A percentile compares a stretch with the other conserved stretches of the same genome.
phyloP scores from a whole-genome alignment of 2,329 filamentous ascomycete species.

The Aspergillus versicolor region DNA sequence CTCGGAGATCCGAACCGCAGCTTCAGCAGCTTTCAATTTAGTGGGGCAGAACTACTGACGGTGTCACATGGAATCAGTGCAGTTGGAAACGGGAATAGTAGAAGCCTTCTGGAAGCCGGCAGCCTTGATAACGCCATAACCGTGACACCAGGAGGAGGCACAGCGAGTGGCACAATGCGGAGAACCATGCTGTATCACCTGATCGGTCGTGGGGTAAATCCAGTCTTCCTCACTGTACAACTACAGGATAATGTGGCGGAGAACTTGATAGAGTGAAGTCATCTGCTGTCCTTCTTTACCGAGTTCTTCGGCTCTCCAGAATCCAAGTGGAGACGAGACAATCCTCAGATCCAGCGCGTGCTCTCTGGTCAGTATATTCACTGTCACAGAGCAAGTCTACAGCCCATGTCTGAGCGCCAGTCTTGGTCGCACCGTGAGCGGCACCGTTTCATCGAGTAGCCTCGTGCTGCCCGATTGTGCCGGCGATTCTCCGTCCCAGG shows the following conservation, averaged over 20 bases:
- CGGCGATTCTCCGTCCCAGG: constrained; percentile 8
- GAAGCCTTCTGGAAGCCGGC: no score
- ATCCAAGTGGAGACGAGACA: neutral
- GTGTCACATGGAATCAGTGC: no score
- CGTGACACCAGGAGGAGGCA: neutral
- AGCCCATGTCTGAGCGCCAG: constrained; percentile 3
- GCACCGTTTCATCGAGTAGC: constrained; percentile 15
- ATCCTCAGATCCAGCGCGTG: neutral
- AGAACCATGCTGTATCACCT: constrained; percentile 8
- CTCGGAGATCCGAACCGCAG: constrained; percentile 3
- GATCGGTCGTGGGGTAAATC: constrained; percentile 8
- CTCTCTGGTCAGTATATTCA: neutral
- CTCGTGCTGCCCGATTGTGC: constrained; percentile 5
- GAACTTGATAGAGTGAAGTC: neutral
- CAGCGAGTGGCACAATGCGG: neutral
- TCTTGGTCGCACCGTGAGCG: constrained; percentile 14
- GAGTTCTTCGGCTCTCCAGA: neutral
- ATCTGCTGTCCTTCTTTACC: neutral
- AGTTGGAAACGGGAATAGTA: no score
- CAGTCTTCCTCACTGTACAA: neutral
- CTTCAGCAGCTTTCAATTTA: neutral
- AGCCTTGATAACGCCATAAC: neutral
- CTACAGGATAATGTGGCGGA: neutral
- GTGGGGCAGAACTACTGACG: neutral
- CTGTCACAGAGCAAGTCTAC: no score